Evolutionary conservation across 306 rosid genomes (phyloP).

Genomic region (Rubus idaeus): DNA sequence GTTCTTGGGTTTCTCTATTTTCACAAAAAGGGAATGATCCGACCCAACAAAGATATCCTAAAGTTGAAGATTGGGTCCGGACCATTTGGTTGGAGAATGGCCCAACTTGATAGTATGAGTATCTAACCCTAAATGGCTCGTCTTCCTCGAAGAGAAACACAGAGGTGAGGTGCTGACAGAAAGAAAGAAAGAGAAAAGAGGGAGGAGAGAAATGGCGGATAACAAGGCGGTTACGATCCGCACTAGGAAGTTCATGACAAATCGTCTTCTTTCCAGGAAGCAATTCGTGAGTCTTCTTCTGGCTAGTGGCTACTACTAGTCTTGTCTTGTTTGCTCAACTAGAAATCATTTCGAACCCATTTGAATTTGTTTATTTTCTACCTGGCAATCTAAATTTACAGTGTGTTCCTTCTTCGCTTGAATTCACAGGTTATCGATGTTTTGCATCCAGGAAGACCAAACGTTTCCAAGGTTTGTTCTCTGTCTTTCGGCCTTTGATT

Average conservation of each 20-base stretch:
- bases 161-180: background rate
- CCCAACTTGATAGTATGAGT: background rate
- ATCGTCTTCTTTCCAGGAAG: constrained; percentile 75
- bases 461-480: constrained; percentile 67
- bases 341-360: background rate
- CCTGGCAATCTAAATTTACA: background rate
- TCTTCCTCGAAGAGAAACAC: background rate
- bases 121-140: background rate
- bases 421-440: constrained; percentile 61
- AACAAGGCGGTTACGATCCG: constrained; percentile 67
- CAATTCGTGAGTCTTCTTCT: constrained; percentile 57
- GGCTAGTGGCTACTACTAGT: too few relatives aligned
- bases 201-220: constrained; percentile 52
- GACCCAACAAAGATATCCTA: too few relatives aligned
- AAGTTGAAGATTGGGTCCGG: background rate
- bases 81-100: background rate
- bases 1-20: too few relatives aligned
- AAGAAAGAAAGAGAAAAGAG: background rate
- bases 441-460: constrained; percentile 79
- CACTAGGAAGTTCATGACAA: constrained; percentile 84
- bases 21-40: too few relatives aligned
- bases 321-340: background rate
- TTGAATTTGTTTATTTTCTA: too few relatives aligned
- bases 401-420: background rate
- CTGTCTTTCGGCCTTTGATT: background rate